Evolutionary conservation across 2,329 filamentous ascomycete genomes (phyloP).

Genomic region (Botrytis galanthina): DNA sequence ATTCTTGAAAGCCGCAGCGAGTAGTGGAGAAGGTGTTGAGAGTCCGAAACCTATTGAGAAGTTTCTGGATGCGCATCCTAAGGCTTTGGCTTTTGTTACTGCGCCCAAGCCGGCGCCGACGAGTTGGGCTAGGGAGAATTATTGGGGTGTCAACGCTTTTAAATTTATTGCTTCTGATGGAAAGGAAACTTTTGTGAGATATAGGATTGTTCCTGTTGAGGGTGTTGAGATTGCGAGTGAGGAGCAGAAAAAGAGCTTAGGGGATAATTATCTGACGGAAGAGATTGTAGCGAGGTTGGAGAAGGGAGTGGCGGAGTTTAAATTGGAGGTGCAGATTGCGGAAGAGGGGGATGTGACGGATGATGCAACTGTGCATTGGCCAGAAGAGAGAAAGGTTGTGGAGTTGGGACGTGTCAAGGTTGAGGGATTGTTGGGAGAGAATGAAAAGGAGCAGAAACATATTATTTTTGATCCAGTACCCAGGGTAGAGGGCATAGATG

Average conservation of each 20-base stretch:
- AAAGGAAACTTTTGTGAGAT: constrained; percentile 48
- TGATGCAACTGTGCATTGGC: constrained; percentile 52
- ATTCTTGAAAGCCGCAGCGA: constrained; percentile 45
- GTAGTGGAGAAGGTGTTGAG: constrained; percentile 24
- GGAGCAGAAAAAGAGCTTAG: constrained; percentile 42
- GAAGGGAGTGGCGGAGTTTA: constrained; percentile 44
- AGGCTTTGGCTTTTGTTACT: constrained; percentile 48
- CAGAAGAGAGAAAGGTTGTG: constrained; percentile 48
- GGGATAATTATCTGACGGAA: constrained; percentile 48
- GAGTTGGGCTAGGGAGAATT: constrained; percentile 50
- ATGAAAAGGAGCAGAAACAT: constrained; percentile 47
- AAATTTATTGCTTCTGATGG: constrained; percentile 44
- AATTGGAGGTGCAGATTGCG: constrained; percentile 50
- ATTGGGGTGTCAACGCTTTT: constrained; percentile 51
- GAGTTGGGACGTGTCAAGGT: constrained; percentile 51
- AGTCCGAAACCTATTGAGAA: constrained; percentile 37
- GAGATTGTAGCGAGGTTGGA: constrained; percentile 44
- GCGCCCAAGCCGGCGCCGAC: constrained; percentile 50
- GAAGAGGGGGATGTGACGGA: constrained; percentile 48
- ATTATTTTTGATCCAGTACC: constrained; percentile 60
- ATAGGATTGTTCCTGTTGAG: constrained; percentile 47
- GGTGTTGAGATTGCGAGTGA: constrained; percentile 44
- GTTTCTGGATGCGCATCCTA: constrained; percentile 47
- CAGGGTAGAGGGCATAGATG: constrained; percentile 51
- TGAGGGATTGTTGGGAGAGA: constrained; percentile 42